Base-by-base conservation (phyloP, 177 flowering plant species). In the Vitis hybrid region DNA sequence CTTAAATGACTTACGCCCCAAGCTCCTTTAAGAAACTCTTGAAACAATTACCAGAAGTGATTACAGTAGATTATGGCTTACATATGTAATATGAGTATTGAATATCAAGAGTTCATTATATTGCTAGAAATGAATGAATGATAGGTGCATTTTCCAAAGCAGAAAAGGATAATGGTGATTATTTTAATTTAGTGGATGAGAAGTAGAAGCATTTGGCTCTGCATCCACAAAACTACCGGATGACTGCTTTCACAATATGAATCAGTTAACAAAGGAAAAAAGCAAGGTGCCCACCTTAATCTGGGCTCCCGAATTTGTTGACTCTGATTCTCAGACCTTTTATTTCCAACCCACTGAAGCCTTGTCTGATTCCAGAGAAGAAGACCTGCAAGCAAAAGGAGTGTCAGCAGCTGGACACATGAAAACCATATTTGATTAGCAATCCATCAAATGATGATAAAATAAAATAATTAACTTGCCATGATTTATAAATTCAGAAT, bases 281-380 rank as follows among this genome's bases (percentile, higher is more conserved):
- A 59, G 51, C 12, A 51, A 51, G 17, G 51, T 64, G 34, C 66
- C 34, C 30, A 92, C 98, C 92, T 83, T 74, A 89, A 69, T 82
- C 78, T 81, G 59, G 85, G 88, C 56, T 86, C 87, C 64, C 75
- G 85, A 64, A 70, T 75, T 75, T 81, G 84, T 67, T 71, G 72
- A 12, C 56, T 18, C 48, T 69, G 74, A 32, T 78, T 81, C 23
- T 64, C 70, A 45, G 82, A 15, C 65, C 50, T 79, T 59, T 77
- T 80, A 76, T 75, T 77, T 75, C 87, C 91, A 74, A 78, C 65
- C 97, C 97, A 94, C 71, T 91, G 89, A 48, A 83, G 88, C 81
- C 98, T 88, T 45, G 77, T 83, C 63, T 92, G 89, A 67, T 79
- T 90, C 97, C 98, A 94, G 23, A 84, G 89, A 81, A 84, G 82